Evolutionary conservation across 2,329 filamentous ascomycete genomes (phyloP), one percentile per base, ranked within the genome.

Genomic region (Arthrobotrys pseudoclavata): DNA sequence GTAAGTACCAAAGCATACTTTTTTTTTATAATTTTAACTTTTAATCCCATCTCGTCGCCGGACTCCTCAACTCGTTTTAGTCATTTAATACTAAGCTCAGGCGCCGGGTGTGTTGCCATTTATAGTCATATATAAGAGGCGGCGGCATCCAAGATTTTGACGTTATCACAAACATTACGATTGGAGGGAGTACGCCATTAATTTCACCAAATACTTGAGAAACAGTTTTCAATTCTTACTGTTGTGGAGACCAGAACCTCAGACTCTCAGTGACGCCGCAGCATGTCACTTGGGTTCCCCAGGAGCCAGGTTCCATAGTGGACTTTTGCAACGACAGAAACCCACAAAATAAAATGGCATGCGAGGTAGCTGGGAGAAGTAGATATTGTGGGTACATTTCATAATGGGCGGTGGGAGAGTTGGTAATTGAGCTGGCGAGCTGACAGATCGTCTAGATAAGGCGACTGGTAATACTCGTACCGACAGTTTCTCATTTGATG

Each of bases 241-340:
- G 9, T 57, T 6, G 18, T 40, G 15, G 7, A 57, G 52, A 22
- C 52, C 52, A 57, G 29, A 29, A 22, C 2, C 52, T 57, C 9
- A n/a, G n/a, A 48, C 22, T 63, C 2, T 29, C 60, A 0, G 60
- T 63, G 4, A 63, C 60, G n/a, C 60, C 60, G 12, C 60, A 63
- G 18, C 60, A 63, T 20, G 42, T 63, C 3, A 63, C 60, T 34
- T 63, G 60, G 60, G 60, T 63, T 48, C 60, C 60, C 6, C 60
- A 63, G n/a, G 18, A 63, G 3, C 60, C 60, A 22, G 24, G 37
- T 10, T 63, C 60, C 10, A 9, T 18, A 31, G 22, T 48, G 13
- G 60, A 63, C n/a, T 63, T 63, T 48, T 63, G 60, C 26, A 48
- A 60, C 4, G 20, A n/a, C 0, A 18, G 5, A 15, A 40, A 40